phyloP scores from a whole-genome alignment of 176 grass and related monocot genomes.

The Carex scoparia region DNA sequence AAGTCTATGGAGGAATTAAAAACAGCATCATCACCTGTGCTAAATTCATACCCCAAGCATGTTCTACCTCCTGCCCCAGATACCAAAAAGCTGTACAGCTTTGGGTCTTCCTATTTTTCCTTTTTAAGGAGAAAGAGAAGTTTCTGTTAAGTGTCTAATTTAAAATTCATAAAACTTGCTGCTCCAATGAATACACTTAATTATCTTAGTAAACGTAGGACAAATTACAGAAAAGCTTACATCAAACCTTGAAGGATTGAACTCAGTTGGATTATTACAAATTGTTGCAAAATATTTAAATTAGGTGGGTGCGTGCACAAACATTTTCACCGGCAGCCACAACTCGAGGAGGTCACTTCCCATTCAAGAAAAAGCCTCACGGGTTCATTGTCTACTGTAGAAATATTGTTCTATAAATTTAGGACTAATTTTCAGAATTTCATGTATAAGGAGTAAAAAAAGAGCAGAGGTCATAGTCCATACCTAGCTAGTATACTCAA shows the following conservation, averaged over 20 bases:
- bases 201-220: too few species aligned
- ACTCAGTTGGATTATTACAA: too few species aligned
- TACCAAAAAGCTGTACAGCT: slow-evolving; percentile 56
- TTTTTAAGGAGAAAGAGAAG: not conserved
- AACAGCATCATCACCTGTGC: slow-evolving; percentile 91
- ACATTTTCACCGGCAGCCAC: slow-evolving; percentile 82
- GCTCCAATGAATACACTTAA: too few species aligned
- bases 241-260: too few species aligned
- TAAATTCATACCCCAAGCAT: slow-evolving; percentile 78
- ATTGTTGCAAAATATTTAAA: not conserved
- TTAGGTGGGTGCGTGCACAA: not conserved
- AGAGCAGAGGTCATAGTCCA: not conserved
- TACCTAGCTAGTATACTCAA: not conserved
- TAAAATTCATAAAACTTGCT: not conserved
- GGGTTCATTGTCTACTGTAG: slow-evolving; percentile 74
- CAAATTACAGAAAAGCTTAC: too few species aligned
- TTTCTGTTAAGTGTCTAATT: not conserved
- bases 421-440: slow-evolving; percentile 6
- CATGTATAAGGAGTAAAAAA: not conserved
- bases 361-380: slow-evolving; percentile 77
- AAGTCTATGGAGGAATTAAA: slow-evolving; percentile 52
- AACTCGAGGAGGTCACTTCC: slow-evolving; percentile 69
- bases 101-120: slow-evolving; percentile 41
- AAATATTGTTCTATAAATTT: slow-evolving; percentile 10
- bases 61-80: slow-evolving; percentile 76